Evolutionary conservation across 2,329 filamentous ascomycete species (phyloP).

Genomic region (Neofusicoccum cordaticola): DNA sequence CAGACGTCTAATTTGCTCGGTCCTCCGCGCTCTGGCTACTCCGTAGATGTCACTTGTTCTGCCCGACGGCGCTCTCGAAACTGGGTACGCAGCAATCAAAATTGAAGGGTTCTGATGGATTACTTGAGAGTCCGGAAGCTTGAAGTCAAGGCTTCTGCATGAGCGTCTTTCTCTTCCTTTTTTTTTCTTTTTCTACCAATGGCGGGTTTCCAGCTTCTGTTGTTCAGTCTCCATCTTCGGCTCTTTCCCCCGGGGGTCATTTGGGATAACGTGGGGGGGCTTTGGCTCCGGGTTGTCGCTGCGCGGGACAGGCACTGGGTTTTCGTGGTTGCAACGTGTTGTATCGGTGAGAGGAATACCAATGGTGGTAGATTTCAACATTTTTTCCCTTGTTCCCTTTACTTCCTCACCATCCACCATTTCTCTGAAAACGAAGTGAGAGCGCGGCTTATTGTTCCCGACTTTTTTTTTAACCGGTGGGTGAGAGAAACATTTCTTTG

Average conservation of each 20-base stretch:
- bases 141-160: constrained; percentile 2
- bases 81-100: constrained; percentile 15
- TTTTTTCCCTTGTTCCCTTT: constrained; percentile 14
- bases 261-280: constrained; percentile 10
- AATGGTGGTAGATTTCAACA: constrained; percentile 19
- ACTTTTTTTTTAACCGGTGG: not conserved
- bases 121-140: not conserved
- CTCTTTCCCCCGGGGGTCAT: constrained; percentile 11
- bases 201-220: constrained; percentile 23
- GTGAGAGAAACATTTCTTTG: constrained; percentile 11
- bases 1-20: constrained; percentile 12
- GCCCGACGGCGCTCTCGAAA: constrained; percentile 2
- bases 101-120: constrained; percentile 17
- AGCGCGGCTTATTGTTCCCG: constrained; percentile 11
- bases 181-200: not conserved
- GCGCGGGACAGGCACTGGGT: constrained; percentile 15
- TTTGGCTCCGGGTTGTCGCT: constrained; percentile 9
- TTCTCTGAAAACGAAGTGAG: constrained; percentile 13
- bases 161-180: constrained; percentile 22
- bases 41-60: constrained; percentile 18
- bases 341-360: constrained; percentile 18
- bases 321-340: constrained; percentile 14
- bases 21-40: constrained; percentile 10
- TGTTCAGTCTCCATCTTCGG: constrained; percentile 17
- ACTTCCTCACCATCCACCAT: constrained; percentile 9